Evolutionary conservation across 169 alveolate species (phyloP), one percentile per base, ranked within the genome.

Genomic region (Cryptosporidium canis): DNA sequence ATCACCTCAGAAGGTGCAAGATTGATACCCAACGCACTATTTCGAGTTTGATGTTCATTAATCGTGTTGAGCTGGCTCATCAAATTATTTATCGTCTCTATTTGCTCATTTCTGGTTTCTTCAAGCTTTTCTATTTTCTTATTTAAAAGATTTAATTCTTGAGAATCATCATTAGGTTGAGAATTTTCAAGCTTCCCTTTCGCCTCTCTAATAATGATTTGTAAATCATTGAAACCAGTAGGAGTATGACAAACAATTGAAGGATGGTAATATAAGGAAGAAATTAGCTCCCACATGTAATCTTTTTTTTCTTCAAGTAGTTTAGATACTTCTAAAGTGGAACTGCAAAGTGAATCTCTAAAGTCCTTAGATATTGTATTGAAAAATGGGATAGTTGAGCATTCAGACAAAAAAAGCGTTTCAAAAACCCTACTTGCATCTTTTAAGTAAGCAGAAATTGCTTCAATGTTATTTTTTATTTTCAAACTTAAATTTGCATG

Each of bases 141-240:
- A 55, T 70, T 70, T 47, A 70, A 29, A 70, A 48, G 47, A 70
- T 51, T 3, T 12, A 70, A 24, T 70, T 70, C 84, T 1, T 66
- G 67, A 70, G 53, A 33, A n/a, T 43, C 53, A 29, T 51, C 53
- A 31, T 55, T 70, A 1, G 67, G 61, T 8, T 61, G 87, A 24
- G 87, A 41, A 55, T 39, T 27, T 24, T 55, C 44, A 8, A 77
- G 72, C 39, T 61, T 55, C 35, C 47, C 43, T 44, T 77, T 65
- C 3, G 87, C 14, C 31, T 77, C 87, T 41, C 87, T 77, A 71
- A 77, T 77, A 44, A 33, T 27, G 3, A 77, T 77, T 39, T 55
- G 77, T 4, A 41, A 21, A 39, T 55, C 70, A 61, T 31, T 77
- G 29, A 37, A 16, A 33, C 27, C 61, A 24, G 11, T 43, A n/a